Evolutionary conservation across 116 monocot genomes (phyloP), one percentile per base, ranked within the genome.

Genomic region (Phalaenopsis hybrid): DNA sequence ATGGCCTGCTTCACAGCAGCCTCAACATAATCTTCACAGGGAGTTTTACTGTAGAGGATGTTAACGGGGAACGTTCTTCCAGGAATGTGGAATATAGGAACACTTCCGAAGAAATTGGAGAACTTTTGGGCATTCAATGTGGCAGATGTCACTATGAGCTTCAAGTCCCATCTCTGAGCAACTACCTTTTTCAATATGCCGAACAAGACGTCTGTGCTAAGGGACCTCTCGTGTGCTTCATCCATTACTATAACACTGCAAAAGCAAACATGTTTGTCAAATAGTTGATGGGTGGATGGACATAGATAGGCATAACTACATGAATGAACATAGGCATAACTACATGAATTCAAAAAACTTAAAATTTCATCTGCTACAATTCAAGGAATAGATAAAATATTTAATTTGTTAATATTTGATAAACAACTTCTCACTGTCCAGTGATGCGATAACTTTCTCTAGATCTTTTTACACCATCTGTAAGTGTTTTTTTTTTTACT

Each of bases 101-200:
- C 96, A 78, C 92, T 91, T 88, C 94, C 94, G 81, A 97, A 97
- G 74, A 92, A 94, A 61, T 94, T 88, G 11, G 97, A 94, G 68
- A 96, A 97, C 76, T 94, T 97, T 41, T 94, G 85, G 3, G 97
- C 97, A 87, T 97, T 94, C 72, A 97, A 77, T 11, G 94, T 97
- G 10, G 97, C 97, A 85, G 97, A 97, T 21, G 97, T 97, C 45
- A 97, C 94, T 73, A 97, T 97, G 65, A 97, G 91, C 83, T 97
- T 97, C 78, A 97, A 94, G 76, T 97, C 97, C 49, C 94, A 88
- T 43, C 97, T 84, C 43, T 85, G 89, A 28, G 94, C 92, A 86
- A 96, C 94, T 9, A 96, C 94, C 45, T 94, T 96, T 43, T 97
- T 97, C 72, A 97, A 84, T 69, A 94, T 94, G 0, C 97, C 97